Evolutionary conservation across 768 basidiomycete genomes (phyloP).

Genomic region (Podaxis sp.): DNA sequence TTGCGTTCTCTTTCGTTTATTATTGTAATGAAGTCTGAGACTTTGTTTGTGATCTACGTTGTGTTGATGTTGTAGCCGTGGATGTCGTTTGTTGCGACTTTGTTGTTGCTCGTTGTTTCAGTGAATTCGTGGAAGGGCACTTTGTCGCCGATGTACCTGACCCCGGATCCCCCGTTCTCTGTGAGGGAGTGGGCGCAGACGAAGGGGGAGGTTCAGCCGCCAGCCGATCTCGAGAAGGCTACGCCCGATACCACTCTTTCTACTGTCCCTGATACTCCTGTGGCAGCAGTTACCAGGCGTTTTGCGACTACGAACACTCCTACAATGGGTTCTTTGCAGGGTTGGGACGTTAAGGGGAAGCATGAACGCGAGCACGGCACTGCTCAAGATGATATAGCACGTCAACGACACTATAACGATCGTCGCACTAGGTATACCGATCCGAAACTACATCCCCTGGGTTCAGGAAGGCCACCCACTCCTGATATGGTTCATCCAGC

Average conservation of each 20-base stretch:
- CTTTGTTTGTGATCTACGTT: not conserved
- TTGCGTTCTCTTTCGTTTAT: conserved; percentile 1
- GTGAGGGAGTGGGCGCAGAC: not conserved
- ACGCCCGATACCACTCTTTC: not conserved
- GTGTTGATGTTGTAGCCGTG: conserved; percentile 27
- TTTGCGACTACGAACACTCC: not conserved
- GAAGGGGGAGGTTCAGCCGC: not conserved
- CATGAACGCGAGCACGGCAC: not conserved
- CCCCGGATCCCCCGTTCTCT: not conserved
- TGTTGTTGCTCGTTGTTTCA: conserved; percentile 26
- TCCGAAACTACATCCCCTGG: not conserved
- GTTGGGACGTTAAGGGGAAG: not conserved
- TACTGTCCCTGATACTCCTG: not conserved
- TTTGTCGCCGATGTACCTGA: not conserved
- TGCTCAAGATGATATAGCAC: no score
- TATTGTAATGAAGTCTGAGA: not conserved
- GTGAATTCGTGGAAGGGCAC: not conserved
- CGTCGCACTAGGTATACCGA: not conserved
- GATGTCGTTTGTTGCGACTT: conserved; percentile 34
- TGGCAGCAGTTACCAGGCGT: not conserved
- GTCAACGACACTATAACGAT: not conserved
- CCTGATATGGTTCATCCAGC: not conserved
- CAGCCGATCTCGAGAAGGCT: not conserved
- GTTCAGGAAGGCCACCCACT: not conserved
- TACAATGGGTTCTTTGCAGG: not conserved